Conservation (phyloP, 2,329 filamentous ascomycete genomes). For the Ceratocystis harringtonii region DNA sequence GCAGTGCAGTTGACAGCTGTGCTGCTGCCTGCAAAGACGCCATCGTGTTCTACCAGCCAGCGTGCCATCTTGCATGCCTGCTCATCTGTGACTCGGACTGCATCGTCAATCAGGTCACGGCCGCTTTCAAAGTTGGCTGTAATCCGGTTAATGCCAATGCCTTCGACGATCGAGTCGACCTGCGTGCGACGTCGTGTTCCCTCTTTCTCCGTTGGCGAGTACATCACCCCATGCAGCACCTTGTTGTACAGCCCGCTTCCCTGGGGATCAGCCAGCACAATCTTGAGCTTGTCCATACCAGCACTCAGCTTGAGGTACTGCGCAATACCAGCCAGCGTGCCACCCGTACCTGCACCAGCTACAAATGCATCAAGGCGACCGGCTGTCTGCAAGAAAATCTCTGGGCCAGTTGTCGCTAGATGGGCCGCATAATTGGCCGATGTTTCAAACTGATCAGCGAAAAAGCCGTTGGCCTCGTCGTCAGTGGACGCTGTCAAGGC, state of each 20-base stretch:
- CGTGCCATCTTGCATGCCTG: conserved; percentile 90
- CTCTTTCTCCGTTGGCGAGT: conserved; percentile 73
- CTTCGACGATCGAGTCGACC: conserved; percentile 91
- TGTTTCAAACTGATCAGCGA: conserved; percentile 93
- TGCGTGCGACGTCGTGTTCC: conserved; percentile 79
- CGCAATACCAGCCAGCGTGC: conserved; percentile 79
- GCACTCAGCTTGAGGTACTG: conserved; percentile 61
- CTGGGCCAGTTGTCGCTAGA: conserved; percentile 67
- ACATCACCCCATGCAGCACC: conserved; percentile 90
- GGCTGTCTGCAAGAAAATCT: conserved; percentile 66
- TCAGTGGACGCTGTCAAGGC: conserved; percentile 52
- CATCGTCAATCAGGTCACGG: conserved; percentile 74
- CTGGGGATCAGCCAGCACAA: conserved; percentile 86
- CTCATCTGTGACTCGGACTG: conserved; percentile 71
- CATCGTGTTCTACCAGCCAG: conserved; percentile 90
- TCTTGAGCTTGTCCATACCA: conserved; percentile 42
- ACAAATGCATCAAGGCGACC: conserved; percentile 75
- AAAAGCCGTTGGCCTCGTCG: conserved; percentile 60
- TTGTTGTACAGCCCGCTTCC: conserved; percentile 89
- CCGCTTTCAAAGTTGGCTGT: conserved; percentile 87
- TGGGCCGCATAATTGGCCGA: conserved; percentile 80
- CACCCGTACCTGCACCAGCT: conserved; percentile 84
- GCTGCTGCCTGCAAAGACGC: conserved; percentile 85
- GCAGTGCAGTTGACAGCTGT: conserved; percentile 93
- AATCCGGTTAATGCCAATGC: conserved; percentile 87